These are phyloP conservation scores for Volvox reticuliferus DNA, from an alignment of 139 green algal genomes.

Conservation along the genomic window DNA sequence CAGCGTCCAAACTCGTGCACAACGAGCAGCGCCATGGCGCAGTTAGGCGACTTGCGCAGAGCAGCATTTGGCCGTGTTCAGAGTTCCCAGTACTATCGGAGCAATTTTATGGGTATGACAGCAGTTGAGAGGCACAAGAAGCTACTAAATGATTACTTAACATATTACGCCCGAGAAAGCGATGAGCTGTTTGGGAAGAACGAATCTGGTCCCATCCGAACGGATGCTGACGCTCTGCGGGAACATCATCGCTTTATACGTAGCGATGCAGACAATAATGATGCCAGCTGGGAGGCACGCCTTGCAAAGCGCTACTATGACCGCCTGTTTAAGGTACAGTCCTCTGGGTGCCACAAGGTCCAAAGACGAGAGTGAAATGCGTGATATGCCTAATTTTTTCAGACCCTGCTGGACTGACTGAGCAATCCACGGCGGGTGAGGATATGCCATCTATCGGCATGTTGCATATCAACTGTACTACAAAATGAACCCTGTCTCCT, in stretches of 20 bases:
- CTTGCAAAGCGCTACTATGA: conserved; percentile 89
- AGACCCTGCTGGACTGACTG: too few relatives aligned
- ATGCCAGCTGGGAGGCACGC: conserved; percentile 74
- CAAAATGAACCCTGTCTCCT: too few relatives aligned
- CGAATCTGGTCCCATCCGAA: conserved; percentile 15
- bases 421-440: too few relatives aligned
- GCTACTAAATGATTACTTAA: conserved; percentile 65
- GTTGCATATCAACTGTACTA: too few relatives aligned
- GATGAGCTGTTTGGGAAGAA: not conserved
- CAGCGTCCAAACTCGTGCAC: not conserved
- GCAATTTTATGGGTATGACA: conserved; percentile 63
- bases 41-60: not conserved
- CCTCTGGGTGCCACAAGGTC: too few relatives aligned
- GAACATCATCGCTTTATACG: conserved; percentile 80
- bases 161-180: conserved; percentile 50
- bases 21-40: not conserved
- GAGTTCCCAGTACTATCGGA: conserved; percentile 16
- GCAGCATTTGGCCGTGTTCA: conserved; percentile 11
- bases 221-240: conserved; percentile 69
- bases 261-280: conserved; percentile 73
- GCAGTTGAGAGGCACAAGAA: conserved; percentile 73
- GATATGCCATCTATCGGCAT: too few relatives aligned
- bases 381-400: too few relatives aligned
- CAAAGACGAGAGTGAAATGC: too few relatives aligned
- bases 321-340: conserved; percentile 83